These are phyloP conservation scores for Batkoa obscura DNA, from an alignment of 371 early-diverging fungal genomes.

Conservation along the genomic window DNA sequence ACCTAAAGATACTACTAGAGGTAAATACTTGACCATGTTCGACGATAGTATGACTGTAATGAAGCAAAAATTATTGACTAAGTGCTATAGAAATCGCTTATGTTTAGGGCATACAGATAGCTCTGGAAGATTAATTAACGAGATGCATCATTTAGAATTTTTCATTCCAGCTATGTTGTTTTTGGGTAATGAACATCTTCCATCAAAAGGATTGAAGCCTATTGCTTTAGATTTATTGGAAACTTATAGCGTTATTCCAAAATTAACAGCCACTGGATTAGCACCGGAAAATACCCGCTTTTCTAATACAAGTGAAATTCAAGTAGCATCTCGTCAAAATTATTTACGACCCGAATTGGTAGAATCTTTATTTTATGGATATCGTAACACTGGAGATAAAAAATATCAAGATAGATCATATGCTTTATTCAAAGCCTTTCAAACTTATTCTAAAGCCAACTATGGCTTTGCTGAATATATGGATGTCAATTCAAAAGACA, in stretches of 20 bases:
- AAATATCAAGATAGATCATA: slow-evolving; percentile 56
- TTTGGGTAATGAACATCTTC: slow-evolving; percentile 27
- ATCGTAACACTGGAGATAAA: slow-evolving; percentile 47
- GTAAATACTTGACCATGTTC: neutral
- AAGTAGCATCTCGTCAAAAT: neutral
- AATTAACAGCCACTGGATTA: slow-evolving; percentile 23
- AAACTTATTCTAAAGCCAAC: neutral
- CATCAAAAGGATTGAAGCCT: slow-evolving; percentile 20
- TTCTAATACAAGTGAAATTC: neutral
- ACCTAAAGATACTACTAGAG: neutral
- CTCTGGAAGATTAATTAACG: neutral
- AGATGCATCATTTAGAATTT: slow-evolving; percentile 16
- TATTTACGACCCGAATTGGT: slow-evolving; percentile 29
- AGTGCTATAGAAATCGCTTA: neutral
- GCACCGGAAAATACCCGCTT: slow-evolving; percentile 28
- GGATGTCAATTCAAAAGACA: neutral
- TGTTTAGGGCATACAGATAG: neutral
- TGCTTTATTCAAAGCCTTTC: slow-evolving; percentile 9
- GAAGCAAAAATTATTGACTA: neutral
- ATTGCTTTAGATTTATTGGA: slow-evolving; percentile 27
- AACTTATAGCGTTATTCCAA: slow-evolving; percentile 39
- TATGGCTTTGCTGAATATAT: neutral
- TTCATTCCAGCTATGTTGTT: slow-evolving; percentile 53
- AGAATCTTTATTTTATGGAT: slow-evolving; percentile 54
- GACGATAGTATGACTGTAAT: neutral